These are phyloP conservation scores for Gossypium mustelinum DNA, from an alignment of 345 rosid genomes.

Conservation along the genomic window DNA sequence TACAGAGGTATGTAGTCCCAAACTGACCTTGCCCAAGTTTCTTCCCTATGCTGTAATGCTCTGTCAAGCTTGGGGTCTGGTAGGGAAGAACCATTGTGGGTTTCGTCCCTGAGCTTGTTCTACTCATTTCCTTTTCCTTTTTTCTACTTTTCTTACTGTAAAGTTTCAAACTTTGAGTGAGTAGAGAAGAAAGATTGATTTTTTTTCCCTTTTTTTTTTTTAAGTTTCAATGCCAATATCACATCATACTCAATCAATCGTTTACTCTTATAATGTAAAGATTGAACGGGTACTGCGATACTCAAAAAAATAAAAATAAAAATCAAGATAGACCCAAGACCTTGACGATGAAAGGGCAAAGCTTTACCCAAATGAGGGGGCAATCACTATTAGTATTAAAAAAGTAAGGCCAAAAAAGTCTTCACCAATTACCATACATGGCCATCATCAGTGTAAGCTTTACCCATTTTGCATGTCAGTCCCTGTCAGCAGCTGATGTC, in stretches of 20 bases:
- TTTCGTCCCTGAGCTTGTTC: constrained; percentile 7
- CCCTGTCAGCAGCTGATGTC: neutral
- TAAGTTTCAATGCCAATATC: neutral
- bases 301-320: neutral
- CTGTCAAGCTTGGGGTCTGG: constrained; percentile 17
- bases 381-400: neutral
- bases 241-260: neutral
- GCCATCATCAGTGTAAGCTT: neutral
- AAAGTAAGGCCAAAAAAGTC: neutral
- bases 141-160: neutral
- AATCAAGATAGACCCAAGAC: neutral
- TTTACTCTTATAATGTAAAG: neutral
- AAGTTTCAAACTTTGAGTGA: neutral
- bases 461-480: neutral
- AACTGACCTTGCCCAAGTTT: constrained; percentile 78
- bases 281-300: neutral
- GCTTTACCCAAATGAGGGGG: neutral
- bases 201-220: neutral
- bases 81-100: constrained; percentile 18
- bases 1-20: constrained; percentile 68
- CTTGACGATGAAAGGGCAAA: neutral
- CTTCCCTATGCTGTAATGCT: constrained; percentile 44
- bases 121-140: neutral
- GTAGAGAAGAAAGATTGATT: neutral
- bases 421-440: neutral